A percentile compares a stretch with the other conserved stretches of the same genome.
Evolutionary conservation across 106 monocot genomes (phyloP).

Genomic region (Dendrobium nobile): DNA sequence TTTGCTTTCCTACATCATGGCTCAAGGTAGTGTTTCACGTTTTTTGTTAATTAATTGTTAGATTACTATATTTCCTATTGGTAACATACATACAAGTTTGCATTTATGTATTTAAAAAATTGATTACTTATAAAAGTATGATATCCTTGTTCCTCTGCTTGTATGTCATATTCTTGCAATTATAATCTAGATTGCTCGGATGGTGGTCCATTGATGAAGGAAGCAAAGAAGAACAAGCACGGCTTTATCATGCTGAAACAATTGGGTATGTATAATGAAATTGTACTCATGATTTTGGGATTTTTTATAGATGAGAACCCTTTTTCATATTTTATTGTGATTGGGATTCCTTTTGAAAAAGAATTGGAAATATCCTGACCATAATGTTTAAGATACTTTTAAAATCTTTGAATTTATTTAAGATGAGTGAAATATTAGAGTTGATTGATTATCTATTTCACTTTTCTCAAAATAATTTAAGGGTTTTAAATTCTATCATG

Average conservation of each 20-base stretch:
- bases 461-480: no score
- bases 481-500: no score
- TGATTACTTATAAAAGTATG: not conserved
- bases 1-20: constrained; percentile 92
- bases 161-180: constrained; percentile 3
- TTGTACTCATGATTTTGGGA: not conserved
- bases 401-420: no score
- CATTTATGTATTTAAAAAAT: not conserved
- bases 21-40: constrained; percentile 49
- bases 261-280: constrained; percentile 42
- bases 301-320: not conserved
- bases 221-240: constrained; percentile 94
- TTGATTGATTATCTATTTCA: no score
- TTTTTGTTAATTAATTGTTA: not conserved
- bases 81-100: not conserved
- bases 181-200: constrained; percentile 58
- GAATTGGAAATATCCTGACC: no score
- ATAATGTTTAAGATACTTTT: no score
- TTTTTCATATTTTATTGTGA: not conserved
- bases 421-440: no score
- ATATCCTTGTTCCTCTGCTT: not conserved
- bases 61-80: not conserved
- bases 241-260: constrained; percentile 54
- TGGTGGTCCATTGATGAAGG: constrained; percentile 99
- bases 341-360: not conserved